Base-by-base conservation (phyloP, 108 stramenopile genomes). In the Aurantiochytrium sp. region DNA sequence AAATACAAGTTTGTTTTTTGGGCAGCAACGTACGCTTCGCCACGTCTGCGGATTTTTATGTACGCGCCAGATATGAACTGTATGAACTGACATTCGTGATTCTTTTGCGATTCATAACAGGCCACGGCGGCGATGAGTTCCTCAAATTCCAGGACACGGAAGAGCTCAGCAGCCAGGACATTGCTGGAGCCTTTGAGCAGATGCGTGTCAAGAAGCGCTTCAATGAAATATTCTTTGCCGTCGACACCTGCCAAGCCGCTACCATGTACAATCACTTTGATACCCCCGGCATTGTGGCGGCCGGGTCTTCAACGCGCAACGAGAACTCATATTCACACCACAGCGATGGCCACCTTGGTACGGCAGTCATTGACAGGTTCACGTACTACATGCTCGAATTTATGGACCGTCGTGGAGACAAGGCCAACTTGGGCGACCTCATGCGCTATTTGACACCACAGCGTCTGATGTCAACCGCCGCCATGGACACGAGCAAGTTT, bases 101-200 rank as follows among this genome's bases (percentile, higher is more conserved):
- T 35, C 35, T 35, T 35, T 35, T 35, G 35, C 35, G 35, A 35
- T 35, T 35, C 35, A 35, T 35, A 35, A 96, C 97, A 57, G 98
- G 98, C 28, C 98, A 99, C 90, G 98, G 98, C 10, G 98, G 98
- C 18, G 96, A 98, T 92, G 95, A 92, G 89, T 98, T 98, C 90
- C 96, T 98, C 90, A 98, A 98, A 92, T 98, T 99, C 89, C 97
- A 98, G 91, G 97, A 99, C 93, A 92, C 92, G 35, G 97, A 98
- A 91, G 98, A 98, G 91, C 69, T 98, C 42, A 96, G 93, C 90
- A 92, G 96, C 4, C 76, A 94, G 72, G 97, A 97, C 89, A 87
- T 97, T 58, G 90, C 95, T 58, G 89, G 88, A 4, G 91, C 94
- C 23, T 91, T 97, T 76, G 90, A 94, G 42, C 92, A 94, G 89